Percentiles rank a stretch among this genome's conserved stretches.
Conservation (phyloP, 2,329 filamentous ascomycete genomes). For the Alternaria gansuensis region DNA sequence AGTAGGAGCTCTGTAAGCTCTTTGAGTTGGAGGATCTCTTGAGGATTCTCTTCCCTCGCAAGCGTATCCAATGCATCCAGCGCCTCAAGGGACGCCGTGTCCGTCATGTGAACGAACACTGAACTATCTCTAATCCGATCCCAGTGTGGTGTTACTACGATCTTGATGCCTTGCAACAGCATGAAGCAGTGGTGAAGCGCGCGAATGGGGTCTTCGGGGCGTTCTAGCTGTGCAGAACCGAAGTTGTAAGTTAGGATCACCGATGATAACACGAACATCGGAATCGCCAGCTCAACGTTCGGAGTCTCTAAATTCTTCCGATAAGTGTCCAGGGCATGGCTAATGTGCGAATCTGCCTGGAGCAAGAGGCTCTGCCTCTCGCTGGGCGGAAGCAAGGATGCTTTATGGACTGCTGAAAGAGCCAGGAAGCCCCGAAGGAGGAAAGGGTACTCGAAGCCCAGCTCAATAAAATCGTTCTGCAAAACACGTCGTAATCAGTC, state of each 20-base stretch:
- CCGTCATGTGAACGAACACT: constrained; percentile 28
- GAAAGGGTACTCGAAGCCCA: constrained; percentile 42
- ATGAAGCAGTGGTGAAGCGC: constrained; percentile 44
- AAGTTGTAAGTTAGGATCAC: constrained; percentile 44
- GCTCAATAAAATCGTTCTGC: constrained; percentile 31
- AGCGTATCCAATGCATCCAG: constrained; percentile 25
- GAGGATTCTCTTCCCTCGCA: constrained; percentile 25
- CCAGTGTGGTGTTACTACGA: constrained; percentile 40
- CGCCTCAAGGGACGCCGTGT: constrained; percentile 21
- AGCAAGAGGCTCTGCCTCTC: constrained; percentile 36
- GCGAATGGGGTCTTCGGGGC: constrained; percentile 40
- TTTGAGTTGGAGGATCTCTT: constrained; percentile 35
- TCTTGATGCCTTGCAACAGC: constrained; percentile 38
- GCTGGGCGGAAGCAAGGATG: constrained; percentile 27
- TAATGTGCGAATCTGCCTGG: constrained; percentile 44
- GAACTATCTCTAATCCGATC: constrained; percentile 30
- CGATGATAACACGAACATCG: constrained; percentile 45
- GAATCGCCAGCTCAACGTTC: constrained; percentile 30
- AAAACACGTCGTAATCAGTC: background rate
- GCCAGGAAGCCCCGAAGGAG: constrained; percentile 45
- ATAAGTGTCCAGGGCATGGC: constrained; percentile 36
- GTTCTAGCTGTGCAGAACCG: constrained; percentile 38
- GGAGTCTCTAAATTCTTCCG: constrained; percentile 37
- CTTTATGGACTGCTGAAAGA: constrained; percentile 43
- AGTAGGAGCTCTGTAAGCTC: constrained; percentile 37